Evolutionary conservation across 179 eudicot species (phyloP).

Genomic region (Monotropa hypopitys): DNA sequence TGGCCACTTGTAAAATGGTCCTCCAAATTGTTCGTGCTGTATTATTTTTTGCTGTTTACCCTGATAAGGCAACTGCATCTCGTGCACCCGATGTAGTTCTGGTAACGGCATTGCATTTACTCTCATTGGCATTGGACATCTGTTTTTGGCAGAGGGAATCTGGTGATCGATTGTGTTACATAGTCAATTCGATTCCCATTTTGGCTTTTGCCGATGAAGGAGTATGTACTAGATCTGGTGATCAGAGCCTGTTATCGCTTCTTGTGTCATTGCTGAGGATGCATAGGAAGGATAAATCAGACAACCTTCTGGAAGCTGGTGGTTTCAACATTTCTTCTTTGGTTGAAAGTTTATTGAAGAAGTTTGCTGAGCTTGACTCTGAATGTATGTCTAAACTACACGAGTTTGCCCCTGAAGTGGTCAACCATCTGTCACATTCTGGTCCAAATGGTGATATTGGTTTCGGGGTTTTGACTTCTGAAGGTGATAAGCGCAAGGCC

Average conservation of each 20-base stretch:
- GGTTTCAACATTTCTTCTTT: constrained; percentile 52
- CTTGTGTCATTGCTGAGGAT: constrained; percentile 66
- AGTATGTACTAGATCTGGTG: constrained; percentile 25
- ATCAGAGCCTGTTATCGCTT: constrained; percentile 70
- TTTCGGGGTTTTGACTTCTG: constrained; percentile 22
- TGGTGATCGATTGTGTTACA: constrained; percentile 22
- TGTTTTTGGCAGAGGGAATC: constrained; percentile 38
- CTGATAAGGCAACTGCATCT: constrained; percentile 41
- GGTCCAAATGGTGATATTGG: constrained; percentile 16
- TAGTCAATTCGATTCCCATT: constrained; percentile 40
- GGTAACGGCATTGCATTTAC: constrained; percentile 68
- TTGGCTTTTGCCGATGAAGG: constrained; percentile 69
- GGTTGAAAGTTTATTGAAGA: constrained; percentile 54
- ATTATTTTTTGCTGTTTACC: constrained; percentile 49
- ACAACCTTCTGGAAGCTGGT: constrained; percentile 45
- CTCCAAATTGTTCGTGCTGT: constrained; percentile 67
- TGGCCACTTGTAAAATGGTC: constrained; percentile 70
- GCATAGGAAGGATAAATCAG: constrained; percentile 42
- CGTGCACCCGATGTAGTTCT: constrained; percentile 89
- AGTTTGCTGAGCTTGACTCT: constrained; percentile 59
- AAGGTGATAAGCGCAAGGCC: constrained; percentile 68
- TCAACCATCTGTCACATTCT: constrained; percentile 31
- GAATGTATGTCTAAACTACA: constrained; percentile 53
- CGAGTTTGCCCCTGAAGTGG: constrained; percentile 64
- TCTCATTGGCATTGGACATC: constrained; percentile 70